Conservation (phyloP, 805 yeast genomes). For the Jamesozyma spencerorum region DNA sequence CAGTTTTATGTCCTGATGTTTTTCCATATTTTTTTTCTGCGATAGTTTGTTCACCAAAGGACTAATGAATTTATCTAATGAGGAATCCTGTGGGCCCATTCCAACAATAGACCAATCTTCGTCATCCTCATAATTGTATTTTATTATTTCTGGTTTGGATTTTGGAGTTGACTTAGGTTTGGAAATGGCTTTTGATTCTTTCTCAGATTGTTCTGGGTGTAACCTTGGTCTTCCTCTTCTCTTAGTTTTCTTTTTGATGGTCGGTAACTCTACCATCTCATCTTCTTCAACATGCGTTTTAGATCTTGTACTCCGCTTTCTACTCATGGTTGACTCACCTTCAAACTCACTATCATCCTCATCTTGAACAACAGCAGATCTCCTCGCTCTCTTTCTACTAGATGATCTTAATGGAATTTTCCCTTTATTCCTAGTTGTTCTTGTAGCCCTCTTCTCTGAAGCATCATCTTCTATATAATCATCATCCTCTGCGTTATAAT, state of each 20-base stretch:
- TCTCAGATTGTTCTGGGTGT: conserved; percentile 6
- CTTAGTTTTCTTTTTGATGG: background rate
- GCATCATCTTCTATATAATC: conserved; percentile 27
- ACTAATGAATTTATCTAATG: conserved; percentile 12
- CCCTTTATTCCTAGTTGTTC: conserved; percentile 13
- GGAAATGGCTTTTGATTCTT: conserved; percentile 10
- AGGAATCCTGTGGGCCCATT: conserved; percentile 27
- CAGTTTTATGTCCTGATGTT: conserved; percentile 21
- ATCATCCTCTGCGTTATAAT: conserved; percentile 25
- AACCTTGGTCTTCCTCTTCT: conserved; percentile 7
- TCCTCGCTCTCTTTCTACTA: conserved; percentile 10
- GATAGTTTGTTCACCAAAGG: conserved; percentile 22
- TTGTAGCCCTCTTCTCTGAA: conserved; percentile 23
- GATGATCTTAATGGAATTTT: conserved; percentile 14
- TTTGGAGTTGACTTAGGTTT: conserved; percentile 4
- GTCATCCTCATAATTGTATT: conserved; percentile 26
- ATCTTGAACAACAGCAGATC: conserved; percentile 18
- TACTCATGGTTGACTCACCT: conserved; percentile 4
- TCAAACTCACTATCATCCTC: conserved; percentile 19
- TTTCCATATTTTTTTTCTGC: conserved; percentile 22
- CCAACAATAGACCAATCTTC: conserved; percentile 28
- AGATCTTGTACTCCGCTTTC: background rate
- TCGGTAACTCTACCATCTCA: too few relatives aligned
- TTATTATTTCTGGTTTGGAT: conserved; percentile 7
- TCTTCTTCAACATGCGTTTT: too few relatives aligned